Evolutionary conservation across 352 stramenopile species (phyloP).

Genomic region (Plasmopara viticola): DNA sequence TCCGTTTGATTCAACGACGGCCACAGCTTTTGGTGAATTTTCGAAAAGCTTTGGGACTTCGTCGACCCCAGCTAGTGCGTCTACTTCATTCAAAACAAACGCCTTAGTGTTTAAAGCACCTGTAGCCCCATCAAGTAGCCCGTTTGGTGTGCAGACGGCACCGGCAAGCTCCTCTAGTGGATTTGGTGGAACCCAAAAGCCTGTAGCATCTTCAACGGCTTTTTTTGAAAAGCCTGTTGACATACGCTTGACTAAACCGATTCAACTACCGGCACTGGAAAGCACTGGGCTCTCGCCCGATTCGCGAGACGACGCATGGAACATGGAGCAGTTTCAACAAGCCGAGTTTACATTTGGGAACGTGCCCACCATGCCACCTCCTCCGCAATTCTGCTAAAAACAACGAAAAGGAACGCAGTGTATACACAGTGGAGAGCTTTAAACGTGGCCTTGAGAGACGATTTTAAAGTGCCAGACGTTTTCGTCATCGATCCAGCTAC

Average conservation of each 20-base stretch:
- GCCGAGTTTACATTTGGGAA: constrained; percentile 48
- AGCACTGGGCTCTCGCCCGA: constrained; percentile 17
- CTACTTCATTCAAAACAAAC: constrained; percentile 9
- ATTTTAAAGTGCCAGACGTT: no score
- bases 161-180: constrained; percentile 8
- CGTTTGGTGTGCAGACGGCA: constrained; percentile 22
- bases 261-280: constrained; percentile 9
- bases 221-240: constrained; percentile 10
- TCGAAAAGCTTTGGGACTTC: constrained; percentile 15
- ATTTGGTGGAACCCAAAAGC: constrained; percentile 13
- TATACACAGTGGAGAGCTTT: no score
- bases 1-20: constrained; percentile 14
- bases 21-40: constrained; percentile 13
- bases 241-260: constrained; percentile 6
- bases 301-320: constrained; percentile 56
- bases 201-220: constrained; percentile 7
- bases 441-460: no score
- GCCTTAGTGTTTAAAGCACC: constrained; percentile 15
- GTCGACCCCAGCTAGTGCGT: constrained; percentile 17
- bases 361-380: constrained; percentile 53
- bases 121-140: constrained; percentile 22
- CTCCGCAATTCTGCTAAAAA: constrained; percentile 41
- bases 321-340: constrained; percentile 48
- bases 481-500: no score
- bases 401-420: not conserved